Conservation (phyloP, 371 early-diverging fungal genomes). For the Circinella umbellata region DNA sequence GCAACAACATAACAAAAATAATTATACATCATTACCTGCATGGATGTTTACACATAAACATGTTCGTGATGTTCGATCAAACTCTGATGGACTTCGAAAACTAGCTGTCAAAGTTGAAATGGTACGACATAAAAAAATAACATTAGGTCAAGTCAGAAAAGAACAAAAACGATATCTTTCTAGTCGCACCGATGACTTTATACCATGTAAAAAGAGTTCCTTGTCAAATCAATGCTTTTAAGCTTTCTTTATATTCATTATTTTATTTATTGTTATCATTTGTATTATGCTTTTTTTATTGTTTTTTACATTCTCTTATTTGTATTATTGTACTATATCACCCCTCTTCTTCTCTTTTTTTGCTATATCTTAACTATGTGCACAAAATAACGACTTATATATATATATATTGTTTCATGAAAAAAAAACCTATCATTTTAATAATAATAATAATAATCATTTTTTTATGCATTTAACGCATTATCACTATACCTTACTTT, state of each 20-base stretch:
- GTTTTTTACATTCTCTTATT: no score
- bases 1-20: background rate
- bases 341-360: background rate
- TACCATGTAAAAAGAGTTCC: background rate
- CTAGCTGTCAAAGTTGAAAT: slow-evolving; percentile 9
- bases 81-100: slow-evolving; percentile 5
- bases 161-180: slow-evolving; percentile 3
- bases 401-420: background rate
- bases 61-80: slow-evolving; percentile 3
- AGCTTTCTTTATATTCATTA: background rate
- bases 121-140: slow-evolving; percentile 5
- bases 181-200: background rate
- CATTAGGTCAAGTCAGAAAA: background rate
- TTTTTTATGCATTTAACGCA: no score
- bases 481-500: no score
- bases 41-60: slow-evolving; percentile 10
- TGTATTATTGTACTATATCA: no score
- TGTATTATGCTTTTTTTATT: background rate
- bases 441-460: no score
- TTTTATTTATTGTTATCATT: no score
- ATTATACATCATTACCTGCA: background rate
- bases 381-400: background rate
- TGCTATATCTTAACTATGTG: background rate
- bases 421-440: no score
- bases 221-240: background rate